Conservation (phyloP, 140 eudicot genomes). For the Senecio squalidus region DNA sequence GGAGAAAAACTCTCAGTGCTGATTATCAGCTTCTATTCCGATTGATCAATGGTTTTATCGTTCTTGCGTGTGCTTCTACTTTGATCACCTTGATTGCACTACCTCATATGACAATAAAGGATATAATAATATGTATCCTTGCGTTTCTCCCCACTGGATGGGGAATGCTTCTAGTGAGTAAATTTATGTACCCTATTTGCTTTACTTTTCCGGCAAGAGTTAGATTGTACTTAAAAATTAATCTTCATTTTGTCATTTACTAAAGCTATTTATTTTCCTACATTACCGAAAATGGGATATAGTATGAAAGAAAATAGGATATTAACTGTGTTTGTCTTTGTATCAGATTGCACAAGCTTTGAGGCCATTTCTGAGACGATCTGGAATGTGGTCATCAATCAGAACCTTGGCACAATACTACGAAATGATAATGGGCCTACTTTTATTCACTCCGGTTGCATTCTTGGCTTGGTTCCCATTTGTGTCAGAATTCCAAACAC, state of each 20-base stretch:
- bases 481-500: constrained; percentile 89
- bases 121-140: constrained; percentile 68
- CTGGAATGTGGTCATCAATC: constrained; percentile 69
- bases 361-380: constrained; percentile 38
- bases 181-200: background rate
- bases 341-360: constrained; percentile 78
- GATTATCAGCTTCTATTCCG: constrained; percentile 66
- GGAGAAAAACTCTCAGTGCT: constrained; percentile 60
- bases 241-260: too few species aligned
- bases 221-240: background rate
- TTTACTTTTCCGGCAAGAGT: background rate
- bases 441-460: constrained; percentile 82
- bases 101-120: constrained; percentile 65
- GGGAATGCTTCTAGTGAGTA: constrained; percentile 83
- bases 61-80: constrained; percentile 41
- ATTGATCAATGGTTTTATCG: constrained; percentile 58
- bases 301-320: background rate
- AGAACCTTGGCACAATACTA: constrained; percentile 72
- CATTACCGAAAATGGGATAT: background rate
- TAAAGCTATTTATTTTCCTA: background rate
- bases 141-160: constrained; percentile 95
- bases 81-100: constrained; percentile 45
- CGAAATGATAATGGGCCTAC: constrained; percentile 65
- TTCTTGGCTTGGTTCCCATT: constrained; percentile 96
- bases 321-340: background rate